Percentiles rank a stretch among this genome's conserved stretches.
phyloP scores from a whole-genome alignment of 2,329 filamentous ascomycete genomes.

The Hymenoscyphus fraxineus region DNA sequence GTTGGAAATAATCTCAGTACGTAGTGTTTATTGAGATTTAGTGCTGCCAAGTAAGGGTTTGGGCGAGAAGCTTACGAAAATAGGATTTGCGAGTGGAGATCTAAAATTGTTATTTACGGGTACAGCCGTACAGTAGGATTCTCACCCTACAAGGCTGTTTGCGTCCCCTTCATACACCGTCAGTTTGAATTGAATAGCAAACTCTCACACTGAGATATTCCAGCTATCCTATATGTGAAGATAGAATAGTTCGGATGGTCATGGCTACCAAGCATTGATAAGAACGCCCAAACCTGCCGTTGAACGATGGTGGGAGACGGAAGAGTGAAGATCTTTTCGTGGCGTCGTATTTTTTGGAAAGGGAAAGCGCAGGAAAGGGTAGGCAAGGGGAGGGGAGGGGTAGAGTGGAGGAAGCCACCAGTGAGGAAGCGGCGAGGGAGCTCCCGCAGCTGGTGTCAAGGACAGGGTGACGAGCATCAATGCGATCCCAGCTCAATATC shows the following conservation, averaged over 20 bases:
- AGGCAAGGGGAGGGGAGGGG: background rate
- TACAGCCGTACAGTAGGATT: background rate
- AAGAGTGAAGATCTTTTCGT: background rate
- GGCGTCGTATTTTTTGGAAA: slow-evolving; percentile 1
- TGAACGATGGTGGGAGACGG: background rate
- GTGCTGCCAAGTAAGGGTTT: background rate
- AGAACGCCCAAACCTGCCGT: slow-evolving; percentile 7
- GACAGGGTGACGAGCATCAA: background rate
- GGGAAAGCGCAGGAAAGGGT: slow-evolving; percentile 5
- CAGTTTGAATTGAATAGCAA: background rate
- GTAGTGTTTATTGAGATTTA: background rate
- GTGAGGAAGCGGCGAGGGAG: background rate
- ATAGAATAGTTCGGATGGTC: background rate
- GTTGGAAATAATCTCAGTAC: background rate
- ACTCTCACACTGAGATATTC: background rate
- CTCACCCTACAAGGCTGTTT: background rate
- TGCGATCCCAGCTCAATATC: slow-evolving; percentile 9
- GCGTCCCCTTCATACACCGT: background rate
- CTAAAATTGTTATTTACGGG: slow-evolving; percentile 2
- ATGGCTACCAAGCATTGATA: slow-evolving; percentile 10
- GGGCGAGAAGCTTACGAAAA: background rate
- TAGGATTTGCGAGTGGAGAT: background rate
- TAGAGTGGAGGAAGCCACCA: background rate
- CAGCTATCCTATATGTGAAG: background rate
- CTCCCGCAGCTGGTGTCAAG: slow-evolving; percentile 6